A percentile compares a stretch with the other conserved stretches of the same genome.
These are phyloP conservation scores for Ogataea pilisensis DNA, from an alignment of 805 yeast genomes.

Conservation along the genomic window DNA sequence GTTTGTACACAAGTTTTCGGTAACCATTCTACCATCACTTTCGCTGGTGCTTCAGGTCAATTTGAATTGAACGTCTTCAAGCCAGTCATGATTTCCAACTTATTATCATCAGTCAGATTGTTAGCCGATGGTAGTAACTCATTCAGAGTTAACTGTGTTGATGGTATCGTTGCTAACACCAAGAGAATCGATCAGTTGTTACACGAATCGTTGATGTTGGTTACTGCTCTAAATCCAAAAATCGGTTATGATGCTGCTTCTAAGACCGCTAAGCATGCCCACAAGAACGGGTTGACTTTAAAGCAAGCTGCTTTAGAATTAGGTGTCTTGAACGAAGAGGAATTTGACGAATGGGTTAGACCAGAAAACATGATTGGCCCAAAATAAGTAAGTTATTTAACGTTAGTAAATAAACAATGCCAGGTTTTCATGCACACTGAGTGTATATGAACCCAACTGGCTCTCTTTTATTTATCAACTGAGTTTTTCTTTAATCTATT, in stretches of 20 bases:
- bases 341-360: constrained; percentile 94
- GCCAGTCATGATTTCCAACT: constrained; percentile 91
- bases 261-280: constrained; percentile 97
- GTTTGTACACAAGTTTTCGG: constrained; percentile 98
- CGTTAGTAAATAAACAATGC: neutral
- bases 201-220: constrained; percentile 96
- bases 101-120: constrained; percentile 81
- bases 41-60: constrained; percentile 98
- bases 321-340: constrained; percentile 75
- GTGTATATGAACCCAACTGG: too few species aligned
- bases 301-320: constrained; percentile 93
- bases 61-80: constrained; percentile 97
- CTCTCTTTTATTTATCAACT: too few species aligned
- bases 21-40: constrained; percentile 90
- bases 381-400: constrained; percentile 30
- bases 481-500: neutral
- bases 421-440: neutral
- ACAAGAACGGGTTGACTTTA: constrained; percentile 93
- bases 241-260: constrained; percentile 98
- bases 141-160: constrained; percentile 92
- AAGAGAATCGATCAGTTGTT: constrained; percentile 82
- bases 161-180: constrained; percentile 85
- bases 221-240: constrained; percentile 97
- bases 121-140: constrained; percentile 87
- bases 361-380: constrained; percentile 99